phyloP scores from a whole-genome alignment of 306 rosid genomes.

The Fragaria ananassa region DNA sequence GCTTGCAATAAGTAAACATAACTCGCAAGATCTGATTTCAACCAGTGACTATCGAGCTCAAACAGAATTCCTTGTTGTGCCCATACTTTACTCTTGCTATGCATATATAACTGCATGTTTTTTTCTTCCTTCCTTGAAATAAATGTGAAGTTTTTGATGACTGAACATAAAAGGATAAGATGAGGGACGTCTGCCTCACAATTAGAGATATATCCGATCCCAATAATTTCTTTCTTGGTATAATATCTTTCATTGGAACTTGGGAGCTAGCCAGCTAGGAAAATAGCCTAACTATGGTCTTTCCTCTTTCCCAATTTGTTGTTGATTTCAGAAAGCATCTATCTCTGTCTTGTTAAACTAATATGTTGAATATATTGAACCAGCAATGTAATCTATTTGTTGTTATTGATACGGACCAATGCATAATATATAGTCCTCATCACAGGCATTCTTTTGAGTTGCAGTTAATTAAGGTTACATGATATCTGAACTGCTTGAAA shows the following conservation, averaged over 20 bases:
- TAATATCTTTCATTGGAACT: not conserved
- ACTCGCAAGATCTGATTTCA: not conserved
- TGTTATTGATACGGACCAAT: not conserved
- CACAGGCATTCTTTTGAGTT: not conserved
- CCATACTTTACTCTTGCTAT: not conserved
- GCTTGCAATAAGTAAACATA: not conserved
- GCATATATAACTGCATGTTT: not conserved
- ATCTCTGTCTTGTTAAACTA: not conserved
- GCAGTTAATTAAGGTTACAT: not conserved
- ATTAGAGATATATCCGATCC: not conserved
- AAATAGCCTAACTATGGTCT: constrained; percentile 5
- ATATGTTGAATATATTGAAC: not conserved
- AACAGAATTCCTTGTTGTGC: not conserved
- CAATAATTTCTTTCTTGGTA: not conserved
- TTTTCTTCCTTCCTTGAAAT: not conserved
- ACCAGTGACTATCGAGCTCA: not conserved
- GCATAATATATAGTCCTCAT: not conserved
- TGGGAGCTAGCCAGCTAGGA: not conserved
- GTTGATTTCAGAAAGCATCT: constrained; percentile 8
- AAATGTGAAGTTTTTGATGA: not conserved
- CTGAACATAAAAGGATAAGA: not conserved
- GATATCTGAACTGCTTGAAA: not conserved
- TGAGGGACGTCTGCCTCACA: not conserved
- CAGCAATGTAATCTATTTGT: not conserved
- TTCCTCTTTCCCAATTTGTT: not conserved